Evolutionary conservation across 495 filamentous ascomycete species (phyloP), one percentile per base, ranked within the genome.

Genomic region (Penicillium paradoxum): DNA sequence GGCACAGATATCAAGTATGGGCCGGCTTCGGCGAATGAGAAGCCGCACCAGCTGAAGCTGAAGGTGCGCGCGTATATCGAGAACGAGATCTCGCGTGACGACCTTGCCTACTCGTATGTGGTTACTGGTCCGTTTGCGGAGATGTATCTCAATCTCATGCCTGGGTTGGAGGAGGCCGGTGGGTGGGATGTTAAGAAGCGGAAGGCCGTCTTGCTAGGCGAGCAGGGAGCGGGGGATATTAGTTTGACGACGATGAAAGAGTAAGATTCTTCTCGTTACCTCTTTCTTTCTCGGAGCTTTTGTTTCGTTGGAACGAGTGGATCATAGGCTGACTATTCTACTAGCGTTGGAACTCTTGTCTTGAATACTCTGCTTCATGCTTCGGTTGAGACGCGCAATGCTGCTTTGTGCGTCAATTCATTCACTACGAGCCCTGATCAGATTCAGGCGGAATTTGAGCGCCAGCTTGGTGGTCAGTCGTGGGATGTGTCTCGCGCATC

Each of bases 1-100:
- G 86, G 86, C 51, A 90, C 86, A 0, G 86, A 89, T 51, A 84
- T 89, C 55, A 84, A 85, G 61, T 84, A 88, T 58, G 69, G 75
- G 17, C 71, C 78, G 8, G 70, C 75, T 32, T 86, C 83, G 47
- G 75, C 74, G 19, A 43, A 67, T 29, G 86, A 88, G 66, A 79
- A 77, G 59, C 83, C 86, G 0, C 86, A 90, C 54, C 85, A 88
- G 66, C 68, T 77, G 58, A 89, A 90, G 65, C 75, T 88, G 37
- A 78, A 78, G 38, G 81, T 88, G 33, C 75, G 86, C 30, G 79
- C 76, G 21, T 78, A 78, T 40, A 72, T 87, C 10, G 74, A 81
- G 54, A 64, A 62, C 2, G 70, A 80, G 45, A 67, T 66, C 25
- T 58, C 65, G 11, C 59, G 59, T 8, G 48, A 53, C 6, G 48